These are phyloP conservation scores for Salpingoeca rosetta DNA, from an alignment of 78 protist genomes.

Conservation along the genomic window DNA sequence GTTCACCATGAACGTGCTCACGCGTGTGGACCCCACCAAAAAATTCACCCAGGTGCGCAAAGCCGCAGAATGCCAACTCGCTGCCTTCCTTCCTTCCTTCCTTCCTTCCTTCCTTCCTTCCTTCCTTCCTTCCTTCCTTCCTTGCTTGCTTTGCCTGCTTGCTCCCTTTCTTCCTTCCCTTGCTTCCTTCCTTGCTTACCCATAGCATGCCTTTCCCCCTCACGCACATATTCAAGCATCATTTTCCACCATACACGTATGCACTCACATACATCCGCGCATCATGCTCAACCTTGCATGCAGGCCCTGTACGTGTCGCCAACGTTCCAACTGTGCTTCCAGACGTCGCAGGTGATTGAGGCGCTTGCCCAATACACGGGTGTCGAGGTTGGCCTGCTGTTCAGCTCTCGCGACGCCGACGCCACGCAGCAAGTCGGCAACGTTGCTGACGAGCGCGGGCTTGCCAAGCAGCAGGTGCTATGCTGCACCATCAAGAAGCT, in stretches of 20 bases:
- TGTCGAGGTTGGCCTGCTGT: too few relatives aligned
- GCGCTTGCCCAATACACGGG: constrained; percentile 27
- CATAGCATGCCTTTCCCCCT: too few relatives aligned
- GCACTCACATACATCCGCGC: not conserved
- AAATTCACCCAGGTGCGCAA: not conserved
- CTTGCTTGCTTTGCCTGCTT: not conserved
- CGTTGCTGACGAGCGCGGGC: too few relatives aligned
- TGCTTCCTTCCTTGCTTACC: too few relatives aligned
- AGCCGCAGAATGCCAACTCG: too few relatives aligned
- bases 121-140: too few relatives aligned
- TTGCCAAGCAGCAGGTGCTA: too few relatives aligned
- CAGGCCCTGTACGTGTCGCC: constrained; percentile 59
- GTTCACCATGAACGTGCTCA: constrained; percentile 59
- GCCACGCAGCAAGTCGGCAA: too few relatives aligned
- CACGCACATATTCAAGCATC: not conserved
- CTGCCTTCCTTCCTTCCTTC: not conserved
- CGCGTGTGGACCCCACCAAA: constrained; percentile 24
- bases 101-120: too few relatives aligned
- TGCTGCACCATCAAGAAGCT: too few relatives aligned
- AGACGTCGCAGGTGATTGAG: constrained; percentile 21
- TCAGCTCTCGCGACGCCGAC: too few relatives aligned
- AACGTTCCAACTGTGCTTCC: constrained; percentile 50
- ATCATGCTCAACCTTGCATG: not conserved
- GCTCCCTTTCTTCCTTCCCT: not conserved
- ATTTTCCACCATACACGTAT: not conserved